Percentiles rank a stretch among this genome's conserved stretches.
phyloP scores from a whole-genome alignment of 768 basidiomycete genomes.

The Inosperma sp. region DNA sequence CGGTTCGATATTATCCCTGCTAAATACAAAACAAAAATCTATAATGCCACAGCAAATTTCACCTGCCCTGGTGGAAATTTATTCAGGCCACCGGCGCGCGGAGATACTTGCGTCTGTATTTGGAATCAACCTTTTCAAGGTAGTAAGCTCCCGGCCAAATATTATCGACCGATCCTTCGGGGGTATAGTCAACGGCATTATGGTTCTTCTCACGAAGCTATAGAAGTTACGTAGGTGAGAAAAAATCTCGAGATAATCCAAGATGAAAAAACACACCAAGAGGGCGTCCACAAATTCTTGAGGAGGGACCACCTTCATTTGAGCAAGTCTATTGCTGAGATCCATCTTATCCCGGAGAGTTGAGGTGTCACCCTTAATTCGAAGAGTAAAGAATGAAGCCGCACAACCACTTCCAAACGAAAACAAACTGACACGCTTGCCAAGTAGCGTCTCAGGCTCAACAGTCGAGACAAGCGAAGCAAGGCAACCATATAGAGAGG shows the following conservation, averaged over 20 bases:
- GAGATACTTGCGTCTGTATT: conserved; percentile 88
- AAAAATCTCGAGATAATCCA: conserved; percentile 6
- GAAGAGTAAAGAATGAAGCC: conserved; percentile 87
- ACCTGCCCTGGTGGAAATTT: conserved; percentile 15
- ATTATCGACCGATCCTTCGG: conserved; percentile 82
- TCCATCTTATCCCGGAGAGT: conserved; percentile 81
- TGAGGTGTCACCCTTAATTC: conserved; percentile 82
- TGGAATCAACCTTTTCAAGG: conserved; percentile 83
- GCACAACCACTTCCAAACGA: conserved; percentile 97
- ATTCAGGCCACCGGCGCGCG: conserved; percentile 39
- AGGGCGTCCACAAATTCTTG: conserved; percentile 89
- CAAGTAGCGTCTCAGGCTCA: conserved; percentile 61
- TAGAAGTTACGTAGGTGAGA: conserved; percentile 3
- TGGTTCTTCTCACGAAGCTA: conserved; percentile 97
- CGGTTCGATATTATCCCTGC: no score
- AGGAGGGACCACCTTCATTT: conserved; percentile 88
- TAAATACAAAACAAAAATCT: neutral
- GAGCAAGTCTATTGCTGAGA: conserved; percentile 67
- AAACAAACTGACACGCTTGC: conserved; percentile 89
- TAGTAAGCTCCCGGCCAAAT: conserved; percentile 95
- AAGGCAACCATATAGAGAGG: conserved; percentile 90
- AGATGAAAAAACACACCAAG: conserved; percentile 41
- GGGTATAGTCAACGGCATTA: conserved; percentile 80
- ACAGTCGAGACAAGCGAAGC: conserved; percentile 78
- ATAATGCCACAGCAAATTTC: neutral